phyloP scores from a whole-genome alignment of 2,329 filamentous ascomycete genomes.

The Aspergillus pseudoglaucus region DNA sequence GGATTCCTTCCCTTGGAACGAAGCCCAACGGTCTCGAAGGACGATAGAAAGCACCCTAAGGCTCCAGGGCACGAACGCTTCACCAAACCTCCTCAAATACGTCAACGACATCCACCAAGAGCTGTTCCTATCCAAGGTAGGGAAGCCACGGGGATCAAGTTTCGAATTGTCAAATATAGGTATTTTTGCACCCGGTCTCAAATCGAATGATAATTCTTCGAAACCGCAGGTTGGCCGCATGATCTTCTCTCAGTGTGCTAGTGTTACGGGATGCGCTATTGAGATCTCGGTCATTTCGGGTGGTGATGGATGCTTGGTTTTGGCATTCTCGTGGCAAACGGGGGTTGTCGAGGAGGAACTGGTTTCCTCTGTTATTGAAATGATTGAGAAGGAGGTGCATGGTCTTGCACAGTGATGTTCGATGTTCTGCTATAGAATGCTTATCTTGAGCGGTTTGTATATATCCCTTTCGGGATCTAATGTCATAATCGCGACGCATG shows the following conservation, averaged over 20 bases:
- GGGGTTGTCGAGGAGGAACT: constrained; percentile 26
- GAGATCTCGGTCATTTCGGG: constrained; percentile 38
- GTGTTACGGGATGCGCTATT: constrained; percentile 33
- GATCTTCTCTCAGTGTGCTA: constrained; percentile 41
- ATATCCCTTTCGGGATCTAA: neutral
- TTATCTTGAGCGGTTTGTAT: neutral
- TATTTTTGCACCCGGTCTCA: constrained; percentile 16
- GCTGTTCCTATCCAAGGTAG: constrained; percentile 32
- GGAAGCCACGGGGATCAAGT: constrained; percentile 30
- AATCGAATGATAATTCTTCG: constrained; percentile 4
- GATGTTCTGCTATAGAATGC: neutral
- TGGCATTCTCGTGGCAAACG: constrained; percentile 39
- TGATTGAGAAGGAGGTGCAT: constrained; percentile 11
- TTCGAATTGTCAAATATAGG: constrained; percentile 46
- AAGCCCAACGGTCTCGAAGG: constrained; percentile 24
- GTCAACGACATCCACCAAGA: constrained; percentile 34
- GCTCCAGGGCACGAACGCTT: constrained; percentile 26
- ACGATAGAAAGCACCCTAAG: constrained; percentile 22
- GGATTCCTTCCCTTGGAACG: constrained; percentile 26
- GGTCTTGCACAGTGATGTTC: neutral
- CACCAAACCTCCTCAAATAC: constrained; percentile 34
- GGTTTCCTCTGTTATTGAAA: constrained; percentile 14
- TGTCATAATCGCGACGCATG: too few relatives aligned
- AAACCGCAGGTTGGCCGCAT: constrained; percentile 32
- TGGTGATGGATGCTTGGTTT: constrained; percentile 36